Conservation (phyloP, 176 grass and related monocot species). For the Neostapfia colusana region DNA sequence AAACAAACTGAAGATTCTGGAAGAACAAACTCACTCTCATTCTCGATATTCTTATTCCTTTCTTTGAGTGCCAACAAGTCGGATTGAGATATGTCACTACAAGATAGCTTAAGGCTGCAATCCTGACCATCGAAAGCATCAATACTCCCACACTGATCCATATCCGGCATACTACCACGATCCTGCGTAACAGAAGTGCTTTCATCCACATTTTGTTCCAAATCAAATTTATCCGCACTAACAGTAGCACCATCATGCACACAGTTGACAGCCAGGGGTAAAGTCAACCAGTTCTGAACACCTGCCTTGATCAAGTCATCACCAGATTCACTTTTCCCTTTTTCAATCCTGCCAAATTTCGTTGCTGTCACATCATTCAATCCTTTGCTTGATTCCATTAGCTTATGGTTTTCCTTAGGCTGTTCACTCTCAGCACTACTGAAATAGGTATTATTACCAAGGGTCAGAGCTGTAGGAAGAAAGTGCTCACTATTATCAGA, state of each 20-base stretch:
- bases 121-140: constrained; percentile 37
- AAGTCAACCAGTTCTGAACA: constrained; percentile 50
- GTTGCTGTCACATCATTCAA: constrained; percentile 28
- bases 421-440: constrained; percentile 31
- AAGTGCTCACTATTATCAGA: constrained; percentile 47
- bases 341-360: constrained; percentile 19
- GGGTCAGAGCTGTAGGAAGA: constrained; percentile 58
- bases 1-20: constrained; percentile 27
- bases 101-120: constrained; percentile 34
- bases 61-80: constrained; percentile 34
- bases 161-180: constrained; percentile 38
- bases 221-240: constrained; percentile 37
- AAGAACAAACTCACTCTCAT: constrained; percentile 19
- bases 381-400: constrained; percentile 32
- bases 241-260: constrained; percentile 22
- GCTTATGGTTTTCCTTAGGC: constrained; percentile 26
- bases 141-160: constrained; percentile 28
- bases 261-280: constrained; percentile 33
- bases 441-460: constrained; percentile 54
- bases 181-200: constrained; percentile 32
- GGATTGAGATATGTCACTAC: constrained; percentile 18
- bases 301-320: constrained; percentile 28
- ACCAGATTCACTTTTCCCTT: constrained; percentile 20
- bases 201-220: constrained; percentile 36
- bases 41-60: constrained; percentile 16